Evolutionary conservation across 495 filamentous ascomycete genomes (phyloP), one percentile per base, ranked within the genome.

Genomic region (Sordaria brevicollis): DNA sequence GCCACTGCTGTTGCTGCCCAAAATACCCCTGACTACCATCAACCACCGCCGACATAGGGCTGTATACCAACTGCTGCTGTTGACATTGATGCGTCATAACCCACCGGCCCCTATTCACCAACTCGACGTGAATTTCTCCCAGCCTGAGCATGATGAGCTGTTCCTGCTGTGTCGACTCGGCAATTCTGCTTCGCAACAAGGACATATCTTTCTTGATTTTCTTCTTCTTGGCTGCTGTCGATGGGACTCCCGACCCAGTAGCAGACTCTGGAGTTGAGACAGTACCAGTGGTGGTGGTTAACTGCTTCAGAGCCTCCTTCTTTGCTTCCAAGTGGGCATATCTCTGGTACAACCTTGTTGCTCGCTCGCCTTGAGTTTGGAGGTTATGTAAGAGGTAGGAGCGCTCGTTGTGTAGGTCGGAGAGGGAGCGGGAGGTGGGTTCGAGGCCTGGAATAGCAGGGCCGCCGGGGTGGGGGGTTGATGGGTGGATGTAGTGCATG

Each of bases 41-140:
- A 65, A 78, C 77, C 5, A 83, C 25, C 15, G 21, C 49, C 6
- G 25, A 15, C 49, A 57, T 17, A 0, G 25, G 49, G 1, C 11
- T 29, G 25, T 34, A 66, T 0, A 36, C 11, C 37, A 41, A 15
- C 4, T 39, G 38, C 0, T 67, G 29, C 2, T 71, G 66, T 1
- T 68, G 70, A 9, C 67, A 69, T 38, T 72, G 76, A 21, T 79
- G 78, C 10, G 79, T 75, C 49, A 72, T 75, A 65, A 68, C 67
- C 77, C 76, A 81, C 43, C 79, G 72, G 65, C 80, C 79, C 29
- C 77, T 71, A 35, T 76, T 79, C 71, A 78, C 77, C 11, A 83
- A 78, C 69, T 86, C 83, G 25, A 80, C 70, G 34, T 79, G 69
- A 25, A 86, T 72, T 70, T 85, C 82, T n/a, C 79, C 76, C 35